A percentile compares a stretch with the other conserved stretches of the same genome.
Conservation (phyloP, 805 yeast genomes). For the Candida easanensis region DNA sequence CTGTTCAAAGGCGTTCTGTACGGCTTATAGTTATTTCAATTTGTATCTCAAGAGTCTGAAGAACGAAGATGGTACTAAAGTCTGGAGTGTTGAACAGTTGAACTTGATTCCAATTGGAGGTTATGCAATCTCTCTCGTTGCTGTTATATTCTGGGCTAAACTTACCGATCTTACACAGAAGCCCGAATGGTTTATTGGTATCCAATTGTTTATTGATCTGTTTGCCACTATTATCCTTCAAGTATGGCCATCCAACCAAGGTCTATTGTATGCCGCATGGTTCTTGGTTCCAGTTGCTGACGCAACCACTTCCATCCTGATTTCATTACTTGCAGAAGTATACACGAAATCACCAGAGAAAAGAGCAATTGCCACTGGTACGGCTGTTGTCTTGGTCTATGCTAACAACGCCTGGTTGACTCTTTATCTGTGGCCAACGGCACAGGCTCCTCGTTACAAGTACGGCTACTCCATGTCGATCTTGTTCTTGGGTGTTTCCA, state of each 20-base stretch:
- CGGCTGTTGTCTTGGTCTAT: neutral
- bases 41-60: slow-evolving; percentile 17
- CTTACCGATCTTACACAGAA: slow-evolving; percentile 10
- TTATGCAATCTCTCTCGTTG: slow-evolving; percentile 15
- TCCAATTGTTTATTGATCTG: neutral
- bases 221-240: neutral
- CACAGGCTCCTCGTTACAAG: too few relatives aligned
- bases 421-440: neutral
- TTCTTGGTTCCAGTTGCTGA: neutral
- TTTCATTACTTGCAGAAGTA: neutral
- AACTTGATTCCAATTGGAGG: slow-evolving; percentile 25
- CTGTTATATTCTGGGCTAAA: slow-evolving; percentile 14
- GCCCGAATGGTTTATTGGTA: neutral
- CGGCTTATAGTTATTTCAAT: slow-evolving; percentile 15
- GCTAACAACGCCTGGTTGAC: neutral
- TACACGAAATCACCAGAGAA: neutral
- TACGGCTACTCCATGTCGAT: too few relatives aligned
- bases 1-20: slow-evolving; percentile 8
- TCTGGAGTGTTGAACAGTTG: slow-evolving; percentile 11
- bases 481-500: too few relatives aligned
- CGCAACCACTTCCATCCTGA: neutral
- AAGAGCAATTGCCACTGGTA: neutral
- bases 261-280: slow-evolving; percentile 3
- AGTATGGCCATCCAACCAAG: neutral
- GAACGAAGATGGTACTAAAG: slow-evolving; percentile 14